A percentile compares a stretch with the other conserved stretches of the same genome.
These are phyloP conservation scores for Fusarium sarcochroum DNA, from an alignment of 2,329 filamentous ascomycete species.

Conservation along the genomic window DNA sequence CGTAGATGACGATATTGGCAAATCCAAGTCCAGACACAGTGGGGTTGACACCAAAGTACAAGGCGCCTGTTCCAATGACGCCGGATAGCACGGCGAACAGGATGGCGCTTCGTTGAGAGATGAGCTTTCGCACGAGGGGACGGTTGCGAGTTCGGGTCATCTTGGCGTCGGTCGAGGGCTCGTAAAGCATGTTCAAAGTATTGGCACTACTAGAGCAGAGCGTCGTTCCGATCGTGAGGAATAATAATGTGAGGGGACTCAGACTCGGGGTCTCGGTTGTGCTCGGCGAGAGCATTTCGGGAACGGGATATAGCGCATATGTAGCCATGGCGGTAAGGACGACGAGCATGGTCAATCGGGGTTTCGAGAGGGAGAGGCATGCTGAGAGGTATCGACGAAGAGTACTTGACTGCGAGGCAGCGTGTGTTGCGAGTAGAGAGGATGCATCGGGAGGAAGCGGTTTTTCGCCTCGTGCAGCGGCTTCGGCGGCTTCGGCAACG, in stretches of 20 bases:
- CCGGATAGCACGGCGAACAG: slow-evolving; percentile 85
- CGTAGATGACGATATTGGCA: slow-evolving; percentile 90
- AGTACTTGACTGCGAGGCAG: slow-evolving; percentile 65
- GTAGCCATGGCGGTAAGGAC: slow-evolving; percentile 91
- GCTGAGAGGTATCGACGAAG: slow-evolving; percentile 79
- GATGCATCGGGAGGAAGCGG: slow-evolving; percentile 66
- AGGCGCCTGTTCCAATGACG: slow-evolving; percentile 74
- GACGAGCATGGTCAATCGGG: slow-evolving; percentile 90
- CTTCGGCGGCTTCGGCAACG: slow-evolving; percentile 38
- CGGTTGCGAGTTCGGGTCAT: slow-evolving; percentile 96
- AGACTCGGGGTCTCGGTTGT: slow-evolving; percentile 80
- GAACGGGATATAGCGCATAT: slow-evolving; percentile 94
- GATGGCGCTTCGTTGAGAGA: slow-evolving; percentile 79
- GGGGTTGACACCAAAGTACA: slow-evolving; percentile 94
- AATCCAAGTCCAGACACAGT: slow-evolving; percentile 90
- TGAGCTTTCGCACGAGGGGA: slow-evolving; percentile 85
- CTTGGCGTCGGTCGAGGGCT: slow-evolving; percentile 87
- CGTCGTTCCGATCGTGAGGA: slow-evolving; percentile 90
- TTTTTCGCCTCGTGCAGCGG: slow-evolving; percentile 38
- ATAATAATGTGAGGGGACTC: slow-evolving; percentile 90
- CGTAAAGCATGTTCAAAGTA: slow-evolving; percentile 96
- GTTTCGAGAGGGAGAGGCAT: slow-evolving; percentile 94
- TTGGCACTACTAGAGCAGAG: slow-evolving; percentile 94
- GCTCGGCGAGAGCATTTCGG: slow-evolving; percentile 82
- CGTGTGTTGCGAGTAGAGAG: slow-evolving; percentile 67